phyloP scores from a whole-genome alignment of 1,139 yeast species.

The Wickerhamomyces sp. region DNA sequence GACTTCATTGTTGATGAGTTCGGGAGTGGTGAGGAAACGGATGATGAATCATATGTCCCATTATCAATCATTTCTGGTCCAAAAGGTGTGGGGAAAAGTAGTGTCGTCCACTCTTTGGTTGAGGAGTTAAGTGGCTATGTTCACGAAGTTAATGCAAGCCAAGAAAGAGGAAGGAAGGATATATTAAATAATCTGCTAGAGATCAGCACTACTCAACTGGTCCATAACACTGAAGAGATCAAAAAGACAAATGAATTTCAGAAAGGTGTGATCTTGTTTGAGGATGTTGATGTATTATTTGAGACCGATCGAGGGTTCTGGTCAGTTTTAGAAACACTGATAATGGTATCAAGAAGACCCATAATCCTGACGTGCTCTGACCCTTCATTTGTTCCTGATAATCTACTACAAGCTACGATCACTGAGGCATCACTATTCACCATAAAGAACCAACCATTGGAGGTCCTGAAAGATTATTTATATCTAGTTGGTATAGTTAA shows the following conservation, averaged over 20 bases:
- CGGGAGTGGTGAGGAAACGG: conserved; percentile 25
- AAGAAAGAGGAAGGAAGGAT: conserved; percentile 67
- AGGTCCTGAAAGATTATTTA: conserved; percentile 30
- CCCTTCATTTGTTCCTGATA: conserved; percentile 46
- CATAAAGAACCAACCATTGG: conserved; percentile 23
- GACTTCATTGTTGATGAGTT: conserved; percentile 42
- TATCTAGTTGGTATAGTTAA: conserved; percentile 37
- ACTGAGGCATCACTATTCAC: conserved; percentile 38
- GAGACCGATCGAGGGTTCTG: conserved; percentile 73
- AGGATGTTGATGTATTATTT: conserved; percentile 80
- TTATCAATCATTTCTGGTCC: conserved; percentile 67
- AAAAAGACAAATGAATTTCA: conserved; percentile 34
- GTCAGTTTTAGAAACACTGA: conserved; percentile 61
- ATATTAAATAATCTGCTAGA: conserved; percentile 65
- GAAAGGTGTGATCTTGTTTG: conserved; percentile 70
- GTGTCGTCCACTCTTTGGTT: conserved; percentile 67
- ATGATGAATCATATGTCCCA: conserved; percentile 45
- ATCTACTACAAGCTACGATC: conserved; percentile 41
- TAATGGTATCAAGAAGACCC: conserved; percentile 71
- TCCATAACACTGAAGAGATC: conserved; percentile 40
- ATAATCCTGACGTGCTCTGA: conserved; percentile 72
- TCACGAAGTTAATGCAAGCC: conserved; percentile 76
- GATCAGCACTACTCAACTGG: conserved; percentile 78
- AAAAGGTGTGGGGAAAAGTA: conserved; percentile 74
- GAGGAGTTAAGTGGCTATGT: conserved; percentile 65